These are phyloP conservation scores for Penicillium simplicissimum DNA, from an alignment of 495 filamentous ascomycete genomes.

Conservation along the genomic window DNA sequence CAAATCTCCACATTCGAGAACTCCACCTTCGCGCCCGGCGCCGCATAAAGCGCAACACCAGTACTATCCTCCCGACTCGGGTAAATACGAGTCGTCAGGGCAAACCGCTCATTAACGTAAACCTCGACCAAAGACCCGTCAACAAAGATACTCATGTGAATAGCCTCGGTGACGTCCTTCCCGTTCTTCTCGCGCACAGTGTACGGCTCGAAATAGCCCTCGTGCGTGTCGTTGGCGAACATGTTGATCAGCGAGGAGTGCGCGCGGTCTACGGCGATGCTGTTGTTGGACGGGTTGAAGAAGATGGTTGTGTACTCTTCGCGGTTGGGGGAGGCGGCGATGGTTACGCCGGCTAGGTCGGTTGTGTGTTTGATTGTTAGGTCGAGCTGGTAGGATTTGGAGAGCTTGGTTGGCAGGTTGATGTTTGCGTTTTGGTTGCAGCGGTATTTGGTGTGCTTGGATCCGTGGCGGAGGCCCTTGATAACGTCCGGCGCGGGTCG, in stretches of 20 bases:
- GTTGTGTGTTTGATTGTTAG: conserved; percentile 15
- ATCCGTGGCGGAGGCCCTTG: conserved; percentile 13
- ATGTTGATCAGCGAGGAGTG: conserved; percentile 16
- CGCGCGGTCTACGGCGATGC: conserved; percentile 14
- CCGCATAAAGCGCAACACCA: conserved; percentile 10
- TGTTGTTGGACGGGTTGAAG: conserved; percentile 16
- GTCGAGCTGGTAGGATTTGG: conserved; percentile 14
- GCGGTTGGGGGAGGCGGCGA: conserved; percentile 15
- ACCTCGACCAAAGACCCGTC: conserved; percentile 23
- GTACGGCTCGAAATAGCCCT: conserved; percentile 21
- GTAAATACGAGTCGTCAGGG: conserved; percentile 23
- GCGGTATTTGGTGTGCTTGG: conserved; percentile 13
- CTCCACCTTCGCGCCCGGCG: conserved; percentile 5
- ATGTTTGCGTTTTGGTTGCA: conserved; percentile 5
- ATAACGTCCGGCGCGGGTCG: conserved; percentile 17
- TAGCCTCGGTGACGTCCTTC: conserved; percentile 6
- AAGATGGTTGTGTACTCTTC: conserved; percentile 23
- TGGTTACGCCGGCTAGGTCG: conserved; percentile 15
- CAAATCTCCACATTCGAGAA: conserved; percentile 17
- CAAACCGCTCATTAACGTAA: conserved; percentile 21
- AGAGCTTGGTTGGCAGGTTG: conserved; percentile 2
- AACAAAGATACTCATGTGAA: conserved; percentile 18
- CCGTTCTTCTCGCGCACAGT: not conserved
- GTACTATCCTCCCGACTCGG: conserved; percentile 27
- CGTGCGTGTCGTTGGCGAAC: conserved; percentile 11